Evolutionary conservation across 2,329 filamentous ascomycete genomes (phyloP).

Genomic region (Purpureocillium lavendulum): DNA sequence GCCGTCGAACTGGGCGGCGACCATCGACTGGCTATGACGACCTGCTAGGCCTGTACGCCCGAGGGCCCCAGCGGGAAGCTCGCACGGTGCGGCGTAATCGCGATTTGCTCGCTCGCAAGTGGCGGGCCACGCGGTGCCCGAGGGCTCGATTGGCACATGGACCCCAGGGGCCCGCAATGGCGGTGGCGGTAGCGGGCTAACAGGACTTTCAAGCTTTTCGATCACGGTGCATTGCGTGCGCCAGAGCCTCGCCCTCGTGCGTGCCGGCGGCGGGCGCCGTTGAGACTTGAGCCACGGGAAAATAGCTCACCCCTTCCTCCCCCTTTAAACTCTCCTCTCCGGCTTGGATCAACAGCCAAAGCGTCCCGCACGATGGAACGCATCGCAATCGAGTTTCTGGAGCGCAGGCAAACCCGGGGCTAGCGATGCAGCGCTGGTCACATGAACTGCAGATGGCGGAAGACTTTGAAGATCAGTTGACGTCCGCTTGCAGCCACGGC

Average conservation of each 20-base stretch:
- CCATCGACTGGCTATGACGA: background rate
- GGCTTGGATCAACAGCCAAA: no score
- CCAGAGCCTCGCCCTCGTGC: no score
- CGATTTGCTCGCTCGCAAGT: constrained; percentile 1
- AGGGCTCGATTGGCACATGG: constrained; percentile 2
- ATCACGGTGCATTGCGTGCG: no score
- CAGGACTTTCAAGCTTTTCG: background rate
- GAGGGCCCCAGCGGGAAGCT: background rate
- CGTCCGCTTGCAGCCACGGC: constrained; percentile 7
- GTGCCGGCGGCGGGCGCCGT: background rate
- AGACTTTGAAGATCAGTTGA: constrained; percentile 2
- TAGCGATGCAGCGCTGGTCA: constrained; percentile 5
- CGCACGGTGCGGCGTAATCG: constrained; percentile 9
- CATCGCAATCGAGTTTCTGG: no score
- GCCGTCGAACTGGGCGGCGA: background rate
- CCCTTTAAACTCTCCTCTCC: no score
- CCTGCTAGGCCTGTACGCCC: constrained; percentile 1
- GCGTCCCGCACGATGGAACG: no score
- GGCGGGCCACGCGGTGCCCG: background rate
- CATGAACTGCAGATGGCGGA: constrained; percentile 2
- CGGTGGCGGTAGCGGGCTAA: constrained; percentile 3
- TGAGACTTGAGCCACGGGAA: background rate
- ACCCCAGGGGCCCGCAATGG: constrained; percentile 2
- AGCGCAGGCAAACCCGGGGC: no score
- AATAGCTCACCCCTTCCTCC: background rate